phyloP scores from a whole-genome alignment of 1,284 basidiomycete genomes.

The Trichosporon inkin region DNA sequence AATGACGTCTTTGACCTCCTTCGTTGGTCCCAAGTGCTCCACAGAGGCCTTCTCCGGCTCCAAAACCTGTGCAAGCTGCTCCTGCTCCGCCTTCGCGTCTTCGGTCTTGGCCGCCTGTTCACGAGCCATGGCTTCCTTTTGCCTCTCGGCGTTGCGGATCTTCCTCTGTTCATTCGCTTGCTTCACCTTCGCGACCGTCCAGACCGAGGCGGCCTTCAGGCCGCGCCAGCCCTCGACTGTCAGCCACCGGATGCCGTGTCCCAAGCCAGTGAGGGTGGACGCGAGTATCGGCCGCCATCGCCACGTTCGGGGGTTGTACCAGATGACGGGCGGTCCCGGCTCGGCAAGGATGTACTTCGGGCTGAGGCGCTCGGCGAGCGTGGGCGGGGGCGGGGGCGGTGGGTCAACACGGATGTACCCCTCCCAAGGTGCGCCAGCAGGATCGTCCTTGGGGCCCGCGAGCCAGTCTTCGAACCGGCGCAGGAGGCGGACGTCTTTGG shows the following conservation, averaged over 20 bases:
- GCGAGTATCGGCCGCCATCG: constrained; percentile 1
- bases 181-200: not conserved
- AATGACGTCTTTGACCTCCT: too few species aligned
- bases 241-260: not conserved
- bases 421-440: constrained; percentile 20
- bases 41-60: not conserved
- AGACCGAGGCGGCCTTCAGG: not conserved
- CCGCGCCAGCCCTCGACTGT: not conserved
- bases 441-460: constrained; percentile 19
- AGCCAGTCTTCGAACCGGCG: constrained; percentile 44
- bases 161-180: not conserved
- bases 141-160: not conserved
- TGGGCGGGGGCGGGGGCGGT: not conserved
- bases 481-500: constrained; percentile 40
- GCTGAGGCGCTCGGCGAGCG: not conserved
- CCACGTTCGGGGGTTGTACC: constrained; percentile 5
- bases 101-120: not conserved
- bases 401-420: constrained; percentile 25
- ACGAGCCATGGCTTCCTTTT: not conserved
- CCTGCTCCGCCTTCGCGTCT: not conserved
- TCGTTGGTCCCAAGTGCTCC: not conserved
- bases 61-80: not conserved
- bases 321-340: constrained; percentile 1
- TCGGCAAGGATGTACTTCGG: not conserved
- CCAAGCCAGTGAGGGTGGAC: not conserved